Conservation (phyloP, 371 early-diverging fungal species). For the Haplosporangium sp. region DNA sequence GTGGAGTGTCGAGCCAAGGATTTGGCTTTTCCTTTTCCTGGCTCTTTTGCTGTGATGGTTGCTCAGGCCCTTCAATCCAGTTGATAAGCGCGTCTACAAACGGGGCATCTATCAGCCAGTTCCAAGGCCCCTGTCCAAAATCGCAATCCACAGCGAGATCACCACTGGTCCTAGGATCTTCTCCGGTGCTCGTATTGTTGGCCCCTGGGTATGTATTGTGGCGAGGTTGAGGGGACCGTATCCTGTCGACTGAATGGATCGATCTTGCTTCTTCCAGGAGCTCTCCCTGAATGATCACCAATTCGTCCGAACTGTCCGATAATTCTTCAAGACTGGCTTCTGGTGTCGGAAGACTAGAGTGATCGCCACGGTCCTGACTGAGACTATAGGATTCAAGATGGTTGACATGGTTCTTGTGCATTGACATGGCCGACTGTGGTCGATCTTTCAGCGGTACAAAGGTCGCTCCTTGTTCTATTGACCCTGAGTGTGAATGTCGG, state of each 20-base stretch:
- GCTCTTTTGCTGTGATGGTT: slow-evolving; percentile 13
- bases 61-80: slow-evolving; percentile 50
- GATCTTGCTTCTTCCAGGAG: slow-evolving; percentile 16
- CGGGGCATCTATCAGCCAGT: slow-evolving; percentile 42
- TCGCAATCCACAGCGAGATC: neutral
- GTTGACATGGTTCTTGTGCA: neutral
- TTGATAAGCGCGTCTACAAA: slow-evolving; percentile 42
- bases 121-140: slow-evolving; percentile 10
- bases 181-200: neutral
- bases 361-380: slow-evolving; percentile 9
- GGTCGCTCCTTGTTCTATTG: neutral
- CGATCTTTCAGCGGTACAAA: slow-evolving; percentile 21
- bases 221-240: neutral
- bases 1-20: slow-evolving; percentile 54
- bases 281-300: slow-evolving; percentile 18
- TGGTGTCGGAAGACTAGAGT: slow-evolving; percentile 33
- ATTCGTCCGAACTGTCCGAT: slow-evolving; percentile 45
- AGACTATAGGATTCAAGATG: slow-evolving; percentile 1
- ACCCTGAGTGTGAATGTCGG: slow-evolving; percentile 7
- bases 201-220: slow-evolving; percentile 14
- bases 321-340: slow-evolving; percentile 51
- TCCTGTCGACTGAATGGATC: slow-evolving; percentile 1
- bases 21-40: slow-evolving; percentile 51
- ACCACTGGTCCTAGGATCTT: slow-evolving; percentile 6
- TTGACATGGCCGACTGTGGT: slow-evolving; percentile 12